Base-by-base conservation (phyloP, 2,329 filamentous ascomycete genomes). In the Fusarium napiforme region DNA sequence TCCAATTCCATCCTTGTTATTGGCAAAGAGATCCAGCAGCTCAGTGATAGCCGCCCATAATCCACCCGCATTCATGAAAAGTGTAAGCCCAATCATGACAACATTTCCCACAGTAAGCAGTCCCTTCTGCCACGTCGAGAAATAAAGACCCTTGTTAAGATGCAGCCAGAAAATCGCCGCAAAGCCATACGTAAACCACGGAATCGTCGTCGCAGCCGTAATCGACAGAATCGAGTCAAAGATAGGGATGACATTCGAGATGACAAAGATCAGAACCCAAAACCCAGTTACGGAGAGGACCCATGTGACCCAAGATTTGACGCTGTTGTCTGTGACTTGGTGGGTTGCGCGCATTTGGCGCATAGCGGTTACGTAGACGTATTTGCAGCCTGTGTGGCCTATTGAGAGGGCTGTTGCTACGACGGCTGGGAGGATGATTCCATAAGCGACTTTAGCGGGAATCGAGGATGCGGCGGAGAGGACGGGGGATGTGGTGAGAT, bases 181-280 rank as follows among this genome's bases (percentile, higher is more conserved):
- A 7, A 79, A 72, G 3, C 74, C 70, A 15, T 77, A 79, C 0
- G 75, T 78, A 7, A 78, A 79, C 78, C 77, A 79, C 0, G 78
- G 72, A 12, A 78, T 76, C 0, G 76, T 78, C 0, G 77, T 79
- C 1, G 78, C 75, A 1, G 75, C 74, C 0, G 76, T 77, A 1
- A 79, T 79, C 4, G 75, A 74, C 18, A 79, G 61, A 14, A 79
- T 79, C 0, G 78, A 79, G 37, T 79, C 76, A 53, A 79, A 79
- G 26, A 79, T 72, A 2, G 78, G 78, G 19, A 79, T 78, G 37
- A 76, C 77, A 4, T 79, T 79, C 0, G 77, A 75, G 19, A 79
- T 70, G 7, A 74, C 68, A 37, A 79, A 79, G 23, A 75, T 71
- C 5, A 78, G n/a, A 0, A 78, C 60, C 77, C 76, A 79, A 32